These are phyloP conservation scores for Colletotrichum limetticola DNA, from an alignment of 2,329 filamentous ascomycete genomes.

Conservation along the genomic window DNA sequence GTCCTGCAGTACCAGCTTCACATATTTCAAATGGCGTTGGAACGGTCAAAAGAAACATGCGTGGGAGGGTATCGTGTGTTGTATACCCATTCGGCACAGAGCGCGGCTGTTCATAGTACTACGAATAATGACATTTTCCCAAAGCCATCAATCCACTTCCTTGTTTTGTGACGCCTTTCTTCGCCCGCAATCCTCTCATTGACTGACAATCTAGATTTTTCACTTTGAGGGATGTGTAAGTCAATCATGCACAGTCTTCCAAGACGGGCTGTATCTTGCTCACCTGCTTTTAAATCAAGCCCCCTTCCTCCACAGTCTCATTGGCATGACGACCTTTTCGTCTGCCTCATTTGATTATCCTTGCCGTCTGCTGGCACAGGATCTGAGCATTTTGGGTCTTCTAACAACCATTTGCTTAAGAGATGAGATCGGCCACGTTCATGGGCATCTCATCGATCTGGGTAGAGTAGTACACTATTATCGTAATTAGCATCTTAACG, in stretches of 20 bases:
- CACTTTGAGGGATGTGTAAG: neutral
- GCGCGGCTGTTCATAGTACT: conserved; percentile 23
- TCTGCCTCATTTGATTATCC: neutral
- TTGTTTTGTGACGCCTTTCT: neutral
- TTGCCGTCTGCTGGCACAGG: neutral
- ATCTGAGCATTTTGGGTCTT: neutral
- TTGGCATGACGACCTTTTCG: conserved; percentile 18
- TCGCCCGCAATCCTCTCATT: neutral
- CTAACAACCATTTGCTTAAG: conserved; percentile 46
- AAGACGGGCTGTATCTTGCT: neutral
- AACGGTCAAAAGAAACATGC: neutral
- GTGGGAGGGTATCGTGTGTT: conserved; percentile 16
- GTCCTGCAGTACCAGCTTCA: neutral
- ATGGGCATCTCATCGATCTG: conserved; percentile 99
- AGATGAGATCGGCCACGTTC: conserved; percentile 79
- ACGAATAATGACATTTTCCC: conserved; percentile 28
- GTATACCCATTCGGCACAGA: conserved; percentile 24
- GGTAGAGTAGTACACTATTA: conserved; percentile 87
- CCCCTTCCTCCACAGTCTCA: conserved; percentile 36
- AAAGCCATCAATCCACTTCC: neutral
- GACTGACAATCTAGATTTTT: conserved; percentile 10
- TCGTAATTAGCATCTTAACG: conserved; percentile 44
- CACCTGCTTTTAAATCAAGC: conserved; percentile 28
- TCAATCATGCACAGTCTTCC: neutral
- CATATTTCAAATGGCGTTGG: neutral